These are phyloP conservation scores for Ceriops decandra DNA, from an alignment of 345 rosid species.

Conservation along the genomic window DNA sequence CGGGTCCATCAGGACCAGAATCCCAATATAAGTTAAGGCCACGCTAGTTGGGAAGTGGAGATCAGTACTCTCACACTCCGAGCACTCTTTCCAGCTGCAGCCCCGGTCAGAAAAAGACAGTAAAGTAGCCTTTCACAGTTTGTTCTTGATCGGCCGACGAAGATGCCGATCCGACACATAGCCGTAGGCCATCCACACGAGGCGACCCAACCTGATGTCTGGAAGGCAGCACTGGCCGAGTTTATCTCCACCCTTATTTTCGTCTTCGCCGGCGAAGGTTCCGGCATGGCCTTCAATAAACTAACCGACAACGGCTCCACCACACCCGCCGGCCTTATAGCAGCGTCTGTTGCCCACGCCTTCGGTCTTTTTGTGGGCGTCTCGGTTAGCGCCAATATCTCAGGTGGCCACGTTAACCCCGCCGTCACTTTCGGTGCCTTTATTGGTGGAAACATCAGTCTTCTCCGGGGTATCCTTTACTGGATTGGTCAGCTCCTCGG, in stretches of 20 bases:
- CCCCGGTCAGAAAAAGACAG: too few relatives aligned
- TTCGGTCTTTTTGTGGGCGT: constrained; percentile 3
- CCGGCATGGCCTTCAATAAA: constrained; percentile 9
- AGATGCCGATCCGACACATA: neutral
- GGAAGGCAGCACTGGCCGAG: constrained; percentile 2
- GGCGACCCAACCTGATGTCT: neutral
- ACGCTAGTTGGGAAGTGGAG: constrained; percentile 3
- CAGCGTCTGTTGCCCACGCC: constrained; percentile 1
- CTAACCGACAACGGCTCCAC: constrained; percentile 2
- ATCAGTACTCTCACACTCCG: constrained; percentile 5
- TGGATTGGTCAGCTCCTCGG: constrained; percentile 13
- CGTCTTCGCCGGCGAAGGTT: constrained; percentile 8
- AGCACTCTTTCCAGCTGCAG: neutral
- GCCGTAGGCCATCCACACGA: constrained; percentile 2
- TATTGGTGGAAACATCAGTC: constrained; percentile 3
- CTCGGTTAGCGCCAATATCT: constrained; percentile 2
- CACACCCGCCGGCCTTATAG: neutral
- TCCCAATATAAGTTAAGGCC: constrained; percentile 31
- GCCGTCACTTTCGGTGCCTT: constrained; percentile 15
- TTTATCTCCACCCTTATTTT: constrained; percentile 2
- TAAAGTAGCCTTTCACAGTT: neutral
- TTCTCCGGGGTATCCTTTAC: neutral
- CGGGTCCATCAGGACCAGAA: constrained; percentile 17
- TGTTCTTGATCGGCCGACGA: constrained; percentile 2
- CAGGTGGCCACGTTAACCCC: constrained; percentile 12